phyloP scores from a whole-genome alignment of 441 rosid species.

The Populus hybrid region DNA sequence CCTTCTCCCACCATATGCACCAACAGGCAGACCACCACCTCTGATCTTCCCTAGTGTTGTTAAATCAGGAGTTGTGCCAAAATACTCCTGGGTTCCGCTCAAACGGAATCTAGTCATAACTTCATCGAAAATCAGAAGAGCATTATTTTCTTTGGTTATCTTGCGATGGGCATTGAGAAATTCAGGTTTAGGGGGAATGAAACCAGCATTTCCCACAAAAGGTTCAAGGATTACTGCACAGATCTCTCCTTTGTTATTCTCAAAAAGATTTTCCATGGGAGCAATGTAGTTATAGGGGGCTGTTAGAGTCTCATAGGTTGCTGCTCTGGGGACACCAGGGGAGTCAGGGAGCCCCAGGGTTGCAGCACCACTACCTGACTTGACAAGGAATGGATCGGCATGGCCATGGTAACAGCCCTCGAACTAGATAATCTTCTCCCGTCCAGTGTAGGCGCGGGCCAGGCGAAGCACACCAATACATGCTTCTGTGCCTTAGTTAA shows the following conservation, averaged over 20 bases:
- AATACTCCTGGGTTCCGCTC: constrained; percentile 88
- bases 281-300: constrained; percentile 65
- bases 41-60: constrained; percentile 87
- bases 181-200: constrained; percentile 60
- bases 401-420: too few species aligned
- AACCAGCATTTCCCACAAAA: constrained; percentile 88
- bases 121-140: constrained; percentile 81
- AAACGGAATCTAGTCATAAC: constrained; percentile 94
- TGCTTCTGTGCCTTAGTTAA: too few species aligned
- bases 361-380: too few species aligned
- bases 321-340: too few species aligned
- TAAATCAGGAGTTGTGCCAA: constrained; percentile 73
- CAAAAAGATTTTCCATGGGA: constrained; percentile 59
- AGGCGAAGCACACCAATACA: too few species aligned
- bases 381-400: too few species aligned
- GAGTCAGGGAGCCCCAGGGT: too few species aligned
- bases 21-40: constrained; percentile 95
- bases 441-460: too few species aligned
- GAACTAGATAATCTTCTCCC: too few species aligned
- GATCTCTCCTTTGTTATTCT: constrained; percentile 63
- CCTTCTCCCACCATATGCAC: constrained; percentile 93
- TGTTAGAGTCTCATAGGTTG: too few species aligned
- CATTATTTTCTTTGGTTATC: constrained; percentile 56
- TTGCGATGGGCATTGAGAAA: constrained; percentile 60
- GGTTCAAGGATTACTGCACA: constrained; percentile 85